Conservation (phyloP, 2,329 filamentous ascomycete species). For the Colletotrichum sp. region DNA sequence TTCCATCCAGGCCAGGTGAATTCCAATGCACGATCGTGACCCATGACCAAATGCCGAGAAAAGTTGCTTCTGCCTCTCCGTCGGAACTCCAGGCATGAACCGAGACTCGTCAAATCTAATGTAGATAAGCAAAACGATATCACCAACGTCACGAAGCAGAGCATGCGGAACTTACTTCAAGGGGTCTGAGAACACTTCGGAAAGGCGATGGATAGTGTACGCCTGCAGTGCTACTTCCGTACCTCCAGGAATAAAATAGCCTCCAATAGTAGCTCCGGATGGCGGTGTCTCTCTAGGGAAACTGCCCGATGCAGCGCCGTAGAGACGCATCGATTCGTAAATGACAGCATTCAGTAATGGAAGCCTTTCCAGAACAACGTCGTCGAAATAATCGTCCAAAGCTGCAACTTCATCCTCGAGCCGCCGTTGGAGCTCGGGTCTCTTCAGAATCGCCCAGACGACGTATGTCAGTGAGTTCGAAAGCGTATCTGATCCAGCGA, state of each 20-base stretch:
- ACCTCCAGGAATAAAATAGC: slow-evolving; percentile 43
- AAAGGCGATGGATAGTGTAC: slow-evolving; percentile 51
- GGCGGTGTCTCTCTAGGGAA: slow-evolving; percentile 45
- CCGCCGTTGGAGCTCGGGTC: slow-evolving; percentile 31
- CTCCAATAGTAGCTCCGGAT: slow-evolving; percentile 41
- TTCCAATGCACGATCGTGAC: slow-evolving; percentile 53
- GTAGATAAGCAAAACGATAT: not conserved
- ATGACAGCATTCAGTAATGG: slow-evolving; percentile 47
- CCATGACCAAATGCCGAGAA: slow-evolving; percentile 61
- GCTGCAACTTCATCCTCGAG: slow-evolving; percentile 38
- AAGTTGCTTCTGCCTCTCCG: slow-evolving; percentile 47
- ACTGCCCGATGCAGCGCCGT: slow-evolving; percentile 40
- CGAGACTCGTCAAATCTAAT: slow-evolving; percentile 9
- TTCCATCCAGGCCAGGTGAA: slow-evolving; percentile 63
- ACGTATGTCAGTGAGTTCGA: slow-evolving; percentile 54
- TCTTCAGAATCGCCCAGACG: slow-evolving; percentile 41
- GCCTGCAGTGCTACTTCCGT: slow-evolving; percentile 45
- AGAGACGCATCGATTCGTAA: slow-evolving; percentile 50
- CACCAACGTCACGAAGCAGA: not conserved
- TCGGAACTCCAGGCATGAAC: not conserved
- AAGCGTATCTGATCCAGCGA: slow-evolving; percentile 59
- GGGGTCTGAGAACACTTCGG: slow-evolving; percentile 44
- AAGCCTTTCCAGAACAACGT: slow-evolving; percentile 38
- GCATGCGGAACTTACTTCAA: slow-evolving; percentile 18
- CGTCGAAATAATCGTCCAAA: slow-evolving; percentile 24